Base-by-base conservation (phyloP, 164 flowering plant species). In the Liquidambar formosana region DNA sequence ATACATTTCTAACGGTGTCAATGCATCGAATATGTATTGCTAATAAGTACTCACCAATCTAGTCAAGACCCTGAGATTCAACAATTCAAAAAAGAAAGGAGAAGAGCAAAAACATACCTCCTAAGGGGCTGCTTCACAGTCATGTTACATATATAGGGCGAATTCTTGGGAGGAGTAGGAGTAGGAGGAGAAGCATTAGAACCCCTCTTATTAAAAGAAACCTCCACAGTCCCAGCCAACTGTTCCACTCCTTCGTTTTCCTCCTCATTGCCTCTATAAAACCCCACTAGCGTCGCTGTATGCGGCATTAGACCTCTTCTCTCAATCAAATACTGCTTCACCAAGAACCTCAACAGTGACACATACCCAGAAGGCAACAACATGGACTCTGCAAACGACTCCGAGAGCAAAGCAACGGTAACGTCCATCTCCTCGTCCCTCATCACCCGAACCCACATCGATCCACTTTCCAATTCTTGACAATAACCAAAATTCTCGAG, bases 131-230 rank as follows among this genome's bases (percentile, higher is more conserved):
- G 69, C 76, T 76, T 82, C 43, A 95, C 99, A 8, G 94, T 78
- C 97, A 95, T 93, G 68, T 95, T 95, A 75, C 96, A 86, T 13
- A 95, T 81, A 71, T 95, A 95, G 14, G 97, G 97, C 15, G 84
- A 82, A 59, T 86, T 74, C 77, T 71, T 80, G 5, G 99, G 99
- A 25, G 97, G 86, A 15, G 75, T 74, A 10, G 99, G 99, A 0
- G 93, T 77, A 1, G 97, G 94, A 57, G 92, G 84, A 41, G 87
- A 78, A 67, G 84, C 82, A 81, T 86, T 91, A 21, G 92, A 88
- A 18, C 97, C 99, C 67, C 68, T 78, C 49, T 73, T 70, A 65
- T 91, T 75, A 71, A 95, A 93, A 59, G 83, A 82, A 68, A 95
- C 83, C 78, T 95, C 97, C 64, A 95, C 94, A 0, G 97, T 93